These are phyloP conservation scores for Arthrocladium fulminans DNA, from an alignment of 2,329 filamentous ascomycete species.

Conservation along the genomic window DNA sequence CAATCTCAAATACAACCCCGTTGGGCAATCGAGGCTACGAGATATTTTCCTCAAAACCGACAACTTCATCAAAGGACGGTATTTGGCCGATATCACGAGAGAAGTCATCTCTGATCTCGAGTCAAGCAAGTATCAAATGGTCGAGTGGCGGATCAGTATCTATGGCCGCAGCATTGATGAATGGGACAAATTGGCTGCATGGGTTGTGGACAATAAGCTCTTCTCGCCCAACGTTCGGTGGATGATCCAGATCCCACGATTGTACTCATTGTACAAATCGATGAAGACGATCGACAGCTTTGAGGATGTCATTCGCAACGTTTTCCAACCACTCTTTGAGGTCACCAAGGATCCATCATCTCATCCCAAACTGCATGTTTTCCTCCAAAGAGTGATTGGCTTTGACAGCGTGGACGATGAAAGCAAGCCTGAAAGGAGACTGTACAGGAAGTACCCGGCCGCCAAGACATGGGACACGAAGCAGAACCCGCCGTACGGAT, in stretches of 20 bases:
- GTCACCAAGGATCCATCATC: constrained; percentile 78
- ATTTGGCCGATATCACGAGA: constrained; percentile 93
- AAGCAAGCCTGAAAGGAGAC: constrained; percentile 85
- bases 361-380: constrained; percentile 88
- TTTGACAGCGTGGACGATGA: constrained; percentile 98
- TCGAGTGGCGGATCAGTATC: constrained; percentile 93
- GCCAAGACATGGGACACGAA: constrained; percentile 81
- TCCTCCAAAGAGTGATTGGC: constrained; percentile 88
- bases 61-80: constrained; percentile 92
- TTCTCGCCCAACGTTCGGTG: constrained; percentile 97
- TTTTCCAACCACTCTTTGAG: constrained; percentile 91
- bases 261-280: constrained; percentile 93
- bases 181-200: constrained; percentile 95
- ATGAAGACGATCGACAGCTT: constrained; percentile 79
- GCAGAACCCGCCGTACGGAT: constrained; percentile 96
- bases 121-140: constrained; percentile 99
- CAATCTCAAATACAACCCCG: constrained; percentile 96
- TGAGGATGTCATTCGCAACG: constrained; percentile 79
- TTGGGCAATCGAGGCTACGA: constrained; percentile 86
- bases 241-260: constrained; percentile 87
- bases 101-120: constrained; percentile 96
- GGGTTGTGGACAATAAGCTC: constrained; percentile 96
- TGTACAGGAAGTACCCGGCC: constrained; percentile 93
- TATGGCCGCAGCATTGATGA: constrained; percentile 88
- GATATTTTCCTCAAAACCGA: constrained; percentile 99